Percentiles rank a stretch among this genome's conserved stretches.
These are phyloP conservation scores for Myriosclerotinia scirpicola DNA, from an alignment of 2,329 filamentous ascomycete species.

Conservation along the genomic window DNA sequence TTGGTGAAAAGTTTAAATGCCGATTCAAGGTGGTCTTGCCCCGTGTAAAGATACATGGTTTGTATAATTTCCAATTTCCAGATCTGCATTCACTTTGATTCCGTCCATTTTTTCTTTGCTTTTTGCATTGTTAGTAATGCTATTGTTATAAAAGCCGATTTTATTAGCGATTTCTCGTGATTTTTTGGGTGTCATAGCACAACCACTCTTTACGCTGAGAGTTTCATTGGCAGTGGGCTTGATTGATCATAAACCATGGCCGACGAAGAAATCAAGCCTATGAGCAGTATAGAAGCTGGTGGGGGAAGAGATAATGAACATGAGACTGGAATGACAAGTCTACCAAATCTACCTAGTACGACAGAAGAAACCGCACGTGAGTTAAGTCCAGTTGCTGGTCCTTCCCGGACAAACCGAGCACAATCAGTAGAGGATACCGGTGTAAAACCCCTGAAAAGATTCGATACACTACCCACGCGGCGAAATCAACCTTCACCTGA, in stretches of 20 bases:
- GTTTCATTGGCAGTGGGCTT: neutral
- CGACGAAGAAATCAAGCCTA: constrained; percentile 10
- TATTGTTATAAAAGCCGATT: neutral
- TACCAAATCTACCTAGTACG: neutral
- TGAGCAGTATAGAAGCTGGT: constrained; percentile 8
- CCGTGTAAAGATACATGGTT: constrained; percentile 6
- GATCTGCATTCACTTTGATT: neutral
- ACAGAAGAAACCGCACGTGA: constrained; percentile 6
- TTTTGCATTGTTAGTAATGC: neutral
- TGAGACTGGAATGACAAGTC: constrained; percentile 2
- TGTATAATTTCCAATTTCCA: constrained; percentile 18
- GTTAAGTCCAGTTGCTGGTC: neutral
- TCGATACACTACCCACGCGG: constrained; percentile 19
- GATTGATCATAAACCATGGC: constrained; percentile 7
- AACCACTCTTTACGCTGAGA: neutral
- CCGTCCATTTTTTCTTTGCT: neutral
- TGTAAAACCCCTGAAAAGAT: constrained; percentile 14
- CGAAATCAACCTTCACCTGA: constrained; percentile 17
- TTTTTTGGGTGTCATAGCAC: neutral
- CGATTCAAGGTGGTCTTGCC: neutral
- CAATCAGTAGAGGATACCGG: constrained; percentile 1
- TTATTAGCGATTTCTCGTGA: neutral
- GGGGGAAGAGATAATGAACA: constrained; percentile 18
- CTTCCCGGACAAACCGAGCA: neutral
- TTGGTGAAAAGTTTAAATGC: constrained; percentile 13